Evolutionary conservation across 495 filamentous ascomycete genomes (phyloP).

Genomic region (Penicillium canariense): DNA sequence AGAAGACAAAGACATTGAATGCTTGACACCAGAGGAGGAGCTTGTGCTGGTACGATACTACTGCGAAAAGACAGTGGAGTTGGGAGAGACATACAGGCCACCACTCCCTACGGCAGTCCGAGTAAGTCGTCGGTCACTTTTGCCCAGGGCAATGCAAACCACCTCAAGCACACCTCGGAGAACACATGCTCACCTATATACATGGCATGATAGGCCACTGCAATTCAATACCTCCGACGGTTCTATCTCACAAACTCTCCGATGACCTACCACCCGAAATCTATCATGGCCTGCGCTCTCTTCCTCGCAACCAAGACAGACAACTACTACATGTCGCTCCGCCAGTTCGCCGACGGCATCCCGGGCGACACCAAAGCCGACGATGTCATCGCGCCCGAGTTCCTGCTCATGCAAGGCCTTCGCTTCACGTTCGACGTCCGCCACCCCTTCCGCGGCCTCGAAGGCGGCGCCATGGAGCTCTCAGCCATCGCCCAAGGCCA

Average conservation of each 20-base stretch:
- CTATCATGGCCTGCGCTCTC: constrained; percentile 79
- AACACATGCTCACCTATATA: constrained; percentile 1
- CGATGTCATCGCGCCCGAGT: constrained; percentile 84
- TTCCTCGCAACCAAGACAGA: constrained; percentile 94
- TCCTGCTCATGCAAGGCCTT: constrained; percentile 86
- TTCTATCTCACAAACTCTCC: constrained; percentile 94
- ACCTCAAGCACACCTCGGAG: background rate
- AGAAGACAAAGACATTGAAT: constrained; percentile 63
- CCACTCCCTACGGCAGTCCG: constrained; percentile 78
- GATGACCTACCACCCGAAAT: constrained; percentile 89
- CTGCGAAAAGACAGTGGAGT: constrained; percentile 67
- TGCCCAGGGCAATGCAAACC: background rate
- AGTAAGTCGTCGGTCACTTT: constrained; percentile 36
- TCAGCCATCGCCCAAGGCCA: constrained; percentile 57
- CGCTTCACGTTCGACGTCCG: constrained; percentile 89
- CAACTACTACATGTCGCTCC: constrained; percentile 70
- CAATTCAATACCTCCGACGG: constrained; percentile 84
- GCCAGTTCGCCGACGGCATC: constrained; percentile 61
- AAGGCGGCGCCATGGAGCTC: constrained; percentile 84
- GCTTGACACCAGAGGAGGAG: constrained; percentile 77
- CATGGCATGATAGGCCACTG: constrained; percentile 62
- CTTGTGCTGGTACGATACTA: constrained; percentile 76
- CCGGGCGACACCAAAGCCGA: constrained; percentile 62
- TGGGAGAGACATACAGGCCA: constrained; percentile 73
- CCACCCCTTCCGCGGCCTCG: constrained; percentile 84